Percentiles rank a stretch among this genome's conserved stretches.
Evolutionary conservation across 1,284 basidiomycete species (phyloP).

Genomic region (Amylostereum chailletii): DNA sequence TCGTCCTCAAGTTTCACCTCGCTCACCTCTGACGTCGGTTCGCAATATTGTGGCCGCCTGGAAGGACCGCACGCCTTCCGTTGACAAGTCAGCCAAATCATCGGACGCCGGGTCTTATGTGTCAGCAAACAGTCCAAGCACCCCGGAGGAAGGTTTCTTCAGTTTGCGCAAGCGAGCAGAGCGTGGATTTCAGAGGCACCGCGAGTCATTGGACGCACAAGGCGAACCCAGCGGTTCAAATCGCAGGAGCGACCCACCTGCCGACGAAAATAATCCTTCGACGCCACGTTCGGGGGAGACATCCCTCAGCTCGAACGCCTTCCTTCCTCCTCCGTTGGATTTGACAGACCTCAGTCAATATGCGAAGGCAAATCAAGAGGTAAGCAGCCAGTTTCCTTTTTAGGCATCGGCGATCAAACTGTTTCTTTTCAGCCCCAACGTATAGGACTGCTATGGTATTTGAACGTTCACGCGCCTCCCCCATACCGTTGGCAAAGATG

Average conservation of each 20-base stretch:
- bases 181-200: conserved; percentile 29
- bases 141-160: conserved; percentile 44
- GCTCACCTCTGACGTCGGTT: conserved; percentile 63
- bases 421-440: conserved; percentile 55
- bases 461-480: conserved; percentile 76
- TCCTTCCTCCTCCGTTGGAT: conserved; percentile 36
- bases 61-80: conserved; percentile 56
- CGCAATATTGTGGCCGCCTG: conserved; percentile 74
- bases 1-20: conserved; percentile 49
- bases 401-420: conserved; percentile 8
- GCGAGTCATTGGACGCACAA: conserved; percentile 22
- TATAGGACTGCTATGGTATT: conserved; percentile 79
- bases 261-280: conserved; percentile 8
- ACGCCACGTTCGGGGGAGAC: conserved; percentile 19
- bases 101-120: conserved; percentile 20
- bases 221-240: conserved; percentile 2
- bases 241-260: conserved; percentile 9
- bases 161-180: conserved; percentile 53
- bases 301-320: conserved; percentile 22
- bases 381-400: conserved; percentile 20
- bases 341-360: conserved; percentile 37
- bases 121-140: conserved; percentile 21
- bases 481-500: conserved; percentile 81
- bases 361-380: conserved; percentile 31
- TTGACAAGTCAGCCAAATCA: conserved; percentile 20